Evolutionary conservation across 371 early-diverging fungal species (phyloP).

Genomic region (Coelomomyces lativittatus): DNA sequence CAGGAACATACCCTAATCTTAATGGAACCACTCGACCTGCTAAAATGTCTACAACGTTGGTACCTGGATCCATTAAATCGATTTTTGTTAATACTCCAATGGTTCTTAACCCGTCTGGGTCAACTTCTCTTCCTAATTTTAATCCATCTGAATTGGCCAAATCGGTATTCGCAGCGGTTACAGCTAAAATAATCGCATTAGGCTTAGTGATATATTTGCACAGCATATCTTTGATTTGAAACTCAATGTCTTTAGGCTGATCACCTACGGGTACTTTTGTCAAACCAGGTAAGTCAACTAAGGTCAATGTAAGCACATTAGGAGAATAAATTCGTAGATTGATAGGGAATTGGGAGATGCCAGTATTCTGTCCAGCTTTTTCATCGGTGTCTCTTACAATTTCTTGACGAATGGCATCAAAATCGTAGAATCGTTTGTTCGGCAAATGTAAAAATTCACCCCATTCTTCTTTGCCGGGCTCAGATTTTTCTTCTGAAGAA

Average conservation of each 20-base stretch:
- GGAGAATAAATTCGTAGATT: slow-evolving; percentile 86
- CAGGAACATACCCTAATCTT: slow-evolving; percentile 80
- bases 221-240: slow-evolving; percentile 90
- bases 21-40: slow-evolving; percentile 90
- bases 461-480: slow-evolving; percentile 54
- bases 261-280: slow-evolving; percentile 94
- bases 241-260: slow-evolving; percentile 97
- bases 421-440: slow-evolving; percentile 74
- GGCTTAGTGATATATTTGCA: slow-evolving; percentile 81
- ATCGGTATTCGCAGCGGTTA: slow-evolving; percentile 94
- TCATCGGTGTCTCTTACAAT: slow-evolving; percentile 78
- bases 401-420: slow-evolving; percentile 83
- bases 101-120: slow-evolving; percentile 89
- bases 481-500: slow-evolving; percentile 3
- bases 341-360: slow-evolving; percentile 56
- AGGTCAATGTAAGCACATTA: slow-evolving; percentile 85
- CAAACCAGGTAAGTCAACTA: slow-evolving; percentile 96
- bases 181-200: slow-evolving; percentile 92
- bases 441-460: slow-evolving; percentile 91
- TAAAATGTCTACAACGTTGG: slow-evolving; percentile 94
- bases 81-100: slow-evolving; percentile 98
- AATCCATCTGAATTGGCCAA: slow-evolving; percentile 97
- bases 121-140: slow-evolving; percentile 86
- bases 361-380: slow-evolving; percentile 77
- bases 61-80: slow-evolving; percentile 98